These are phyloP conservation scores for Hyparrhenia diplandra DNA, from an alignment of 176 grass and related monocot genomes.

Conservation along the genomic window DNA sequence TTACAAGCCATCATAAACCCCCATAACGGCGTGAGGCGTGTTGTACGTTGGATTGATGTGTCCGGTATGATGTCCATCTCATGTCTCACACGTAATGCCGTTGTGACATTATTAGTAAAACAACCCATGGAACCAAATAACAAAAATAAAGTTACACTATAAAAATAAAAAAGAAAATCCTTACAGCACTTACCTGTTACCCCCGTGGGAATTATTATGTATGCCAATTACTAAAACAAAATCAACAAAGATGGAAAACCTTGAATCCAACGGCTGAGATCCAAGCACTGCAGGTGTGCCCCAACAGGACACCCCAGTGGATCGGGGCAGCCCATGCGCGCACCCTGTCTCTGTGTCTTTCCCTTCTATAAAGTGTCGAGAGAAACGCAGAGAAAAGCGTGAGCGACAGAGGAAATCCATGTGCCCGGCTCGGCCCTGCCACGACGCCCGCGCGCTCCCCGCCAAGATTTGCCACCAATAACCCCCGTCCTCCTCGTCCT, in stretches of 20 bases:
- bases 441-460: conserved; percentile 24
- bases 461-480: conserved; percentile 48
- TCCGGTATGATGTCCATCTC: too few species aligned
- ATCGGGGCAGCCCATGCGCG: not conserved
- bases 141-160: too few species aligned
- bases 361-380: not conserved
- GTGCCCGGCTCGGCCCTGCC: conserved; percentile 6
- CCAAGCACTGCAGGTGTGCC: not conserved
- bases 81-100: too few species aligned
- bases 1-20: not conserved
- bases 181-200: too few species aligned
- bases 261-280: not conserved
- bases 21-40: not conserved
- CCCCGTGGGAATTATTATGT: too few species aligned
- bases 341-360: not conserved
- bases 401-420: conserved; percentile 8
- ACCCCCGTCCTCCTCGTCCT: not conserved
- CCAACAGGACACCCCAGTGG: not conserved
- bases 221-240: too few species aligned
- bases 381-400: not conserved
- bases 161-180: too few species aligned
- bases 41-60: not conserved
- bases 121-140: too few species aligned
- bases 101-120: too few species aligned
- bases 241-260: not conserved